A percentile compares a stretch with the other conserved stretches of the same genome.
Conservation (phyloP, 768 basidiomycete species). For the Lactarius vividus region DNA sequence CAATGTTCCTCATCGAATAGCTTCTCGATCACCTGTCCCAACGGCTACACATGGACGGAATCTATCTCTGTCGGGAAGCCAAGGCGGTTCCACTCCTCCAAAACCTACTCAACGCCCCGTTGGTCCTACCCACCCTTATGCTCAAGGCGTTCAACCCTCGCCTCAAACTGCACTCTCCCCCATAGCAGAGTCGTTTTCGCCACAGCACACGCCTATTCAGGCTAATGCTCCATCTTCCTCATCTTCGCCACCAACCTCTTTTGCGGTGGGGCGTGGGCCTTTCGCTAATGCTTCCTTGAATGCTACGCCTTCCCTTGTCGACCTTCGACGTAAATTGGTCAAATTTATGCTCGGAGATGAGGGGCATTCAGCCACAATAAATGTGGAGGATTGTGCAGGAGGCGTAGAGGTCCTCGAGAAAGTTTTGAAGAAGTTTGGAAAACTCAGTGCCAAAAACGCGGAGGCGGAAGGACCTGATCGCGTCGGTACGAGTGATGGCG, state of each 20-base stretch:
- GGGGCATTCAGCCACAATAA: conserved; percentile 67
- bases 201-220: conserved; percentile 35
- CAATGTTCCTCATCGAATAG: conserved; percentile 34
- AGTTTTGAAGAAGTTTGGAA: conserved; percentile 88
- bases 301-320: conserved; percentile 60
- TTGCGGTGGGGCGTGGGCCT: conserved; percentile 59
- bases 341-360: conserved; percentile 88
- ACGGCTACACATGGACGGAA: conserved; percentile 47
- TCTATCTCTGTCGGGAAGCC: conserved; percentile 45
- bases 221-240: conserved; percentile 47
- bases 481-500: conserved; percentile 69
- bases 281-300: conserved; percentile 47
- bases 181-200: conserved; percentile 62
- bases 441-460: conserved; percentile 45
- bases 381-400: conserved; percentile 74
- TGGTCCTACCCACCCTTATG: conserved; percentile 51
- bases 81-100: conserved; percentile 25
- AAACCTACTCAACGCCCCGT: conserved; percentile 40
- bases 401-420: conserved; percentile 87
- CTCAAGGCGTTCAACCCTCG: conserved; percentile 55
- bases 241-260: conserved; percentile 34
- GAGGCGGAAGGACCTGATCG: conserved; percentile 49
- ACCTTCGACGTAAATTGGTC: conserved; percentile 78
- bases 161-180: conserved; percentile 54
- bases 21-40: conserved; percentile 35